A percentile compares a stretch with the other conserved stretches of the same genome.
phyloP scores from a whole-genome alignment of 805 yeast genomes.

The Candida orba region DNA sequence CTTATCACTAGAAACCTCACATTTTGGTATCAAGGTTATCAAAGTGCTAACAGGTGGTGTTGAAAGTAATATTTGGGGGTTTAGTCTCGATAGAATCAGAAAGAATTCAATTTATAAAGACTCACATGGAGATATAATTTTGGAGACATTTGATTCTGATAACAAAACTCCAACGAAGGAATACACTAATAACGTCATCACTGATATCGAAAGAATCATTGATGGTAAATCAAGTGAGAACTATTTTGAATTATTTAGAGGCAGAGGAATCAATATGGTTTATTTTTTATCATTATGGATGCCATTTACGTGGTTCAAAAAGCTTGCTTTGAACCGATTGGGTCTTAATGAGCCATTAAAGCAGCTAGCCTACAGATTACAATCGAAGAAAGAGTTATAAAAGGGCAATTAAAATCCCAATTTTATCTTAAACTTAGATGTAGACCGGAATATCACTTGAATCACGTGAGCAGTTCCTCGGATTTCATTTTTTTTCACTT shows the following conservation, averaged over 20 bases:
- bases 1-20: slow-evolving; percentile 30
- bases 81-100: slow-evolving; percentile 1
- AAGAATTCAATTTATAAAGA: slow-evolving; percentile 12
- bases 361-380: neutral
- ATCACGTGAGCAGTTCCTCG: neutral
- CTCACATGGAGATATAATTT: neutral
- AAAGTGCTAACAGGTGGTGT: slow-evolving; percentile 35
- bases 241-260: slow-evolving; percentile 11
- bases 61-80: slow-evolving; percentile 25
- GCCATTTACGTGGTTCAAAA: slow-evolving; percentile 3
- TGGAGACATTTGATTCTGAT: neutral
- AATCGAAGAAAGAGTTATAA: neutral
- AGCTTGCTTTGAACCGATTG: neutral
- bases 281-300: slow-evolving; percentile 6
- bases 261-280: slow-evolving; percentile 5
- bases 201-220: slow-evolving; percentile 21
- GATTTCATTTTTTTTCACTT: neutral
- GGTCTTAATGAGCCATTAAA: neutral
- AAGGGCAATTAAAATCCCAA: neutral
- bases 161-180: slow-evolving; percentile 24
- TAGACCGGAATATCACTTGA: no score
- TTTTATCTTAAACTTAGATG: neutral
- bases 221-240: neutral
- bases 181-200: slow-evolving; percentile 33
- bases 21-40: slow-evolving; percentile 33